Percentiles rank a stretch among this genome's conserved stretches.
Evolutionary conservation across 257 asterid species (phyloP).

Genomic region (Przewalskia tangutica): DNA sequence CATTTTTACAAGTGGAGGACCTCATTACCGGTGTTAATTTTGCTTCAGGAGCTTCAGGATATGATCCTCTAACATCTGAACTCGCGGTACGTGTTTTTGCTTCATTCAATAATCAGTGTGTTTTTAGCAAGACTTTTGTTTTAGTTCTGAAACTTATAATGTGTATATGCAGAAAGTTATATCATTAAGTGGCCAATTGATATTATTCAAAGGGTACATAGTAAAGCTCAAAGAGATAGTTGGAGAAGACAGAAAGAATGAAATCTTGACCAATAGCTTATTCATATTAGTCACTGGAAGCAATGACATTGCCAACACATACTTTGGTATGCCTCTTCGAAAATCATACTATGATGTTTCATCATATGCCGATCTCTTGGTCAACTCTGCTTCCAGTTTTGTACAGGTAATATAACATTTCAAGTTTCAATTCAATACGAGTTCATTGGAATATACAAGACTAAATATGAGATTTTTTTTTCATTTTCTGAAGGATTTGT

Average conservation of each 20-base stretch:
- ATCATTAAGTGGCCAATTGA: slow-evolving; percentile 32
- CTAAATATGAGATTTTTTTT: not conserved
- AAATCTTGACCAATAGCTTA: slow-evolving; percentile 21
- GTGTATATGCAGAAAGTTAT: slow-evolving; percentile 22
- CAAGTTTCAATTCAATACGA: not conserved
- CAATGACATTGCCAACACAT: slow-evolving; percentile 52
- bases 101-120: not conserved
- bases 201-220: slow-evolving; percentile 33
- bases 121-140: not conserved
- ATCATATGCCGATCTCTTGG: slow-evolving; percentile 36
- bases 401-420: slow-evolving; percentile 39
- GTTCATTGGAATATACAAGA: not conserved
- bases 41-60: slow-evolving; percentile 64
- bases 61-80: slow-evolving; percentile 30
- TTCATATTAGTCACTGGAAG: slow-evolving; percentile 21
- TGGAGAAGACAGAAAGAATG: slow-evolving; percentile 30
- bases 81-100: slow-evolving; percentile 8
- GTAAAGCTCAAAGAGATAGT: slow-evolving; percentile 18
- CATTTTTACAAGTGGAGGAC: slow-evolving; percentile 28
- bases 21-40: slow-evolving; percentile 55
- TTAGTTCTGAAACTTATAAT: not conserved
- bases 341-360: slow-evolving; percentile 31
- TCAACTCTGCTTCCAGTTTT: slow-evolving; percentile 40
- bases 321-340: slow-evolving; percentile 24
- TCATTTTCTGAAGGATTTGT: slow-evolving; percentile 29